Evolutionary conservation across 495 filamentous ascomycete species (phyloP).

Genomic region (Aspergillus wentii): DNA sequence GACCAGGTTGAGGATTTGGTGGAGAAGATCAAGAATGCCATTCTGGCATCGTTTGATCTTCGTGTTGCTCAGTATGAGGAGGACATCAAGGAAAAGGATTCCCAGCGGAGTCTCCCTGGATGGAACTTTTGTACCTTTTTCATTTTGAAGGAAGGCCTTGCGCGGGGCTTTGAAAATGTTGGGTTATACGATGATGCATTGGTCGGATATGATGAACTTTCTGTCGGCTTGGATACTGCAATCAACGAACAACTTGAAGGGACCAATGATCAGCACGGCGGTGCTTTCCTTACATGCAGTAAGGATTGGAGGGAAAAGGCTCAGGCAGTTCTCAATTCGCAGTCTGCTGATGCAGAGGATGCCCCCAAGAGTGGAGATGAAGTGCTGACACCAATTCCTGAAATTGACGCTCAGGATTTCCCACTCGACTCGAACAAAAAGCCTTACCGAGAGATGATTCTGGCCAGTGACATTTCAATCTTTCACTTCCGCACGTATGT

Average conservation of each 20-base stretch:
- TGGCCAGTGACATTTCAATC: constrained; percentile 93
- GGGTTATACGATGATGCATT: constrained; percentile 94
- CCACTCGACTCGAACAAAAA: constrained; percentile 73
- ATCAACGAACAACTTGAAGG: constrained; percentile 65
- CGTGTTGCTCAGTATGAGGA: constrained; percentile 94
- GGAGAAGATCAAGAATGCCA: constrained; percentile 78
- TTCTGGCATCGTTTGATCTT: constrained; percentile 84
- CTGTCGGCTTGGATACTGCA: constrained; percentile 75
- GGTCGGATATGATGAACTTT: constrained; percentile 87
- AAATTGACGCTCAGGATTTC: constrained; percentile 31
- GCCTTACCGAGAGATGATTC: constrained; percentile 84
- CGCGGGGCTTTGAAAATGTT: constrained; percentile 90
- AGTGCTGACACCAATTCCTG: constrained; percentile 14
- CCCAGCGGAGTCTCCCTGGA: constrained; percentile 80
- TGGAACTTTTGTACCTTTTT: constrained; percentile 99
- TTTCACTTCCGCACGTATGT: constrained; percentile 96
- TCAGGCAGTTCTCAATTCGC: constrained; percentile 37
- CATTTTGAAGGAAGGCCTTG: constrained; percentile 91
- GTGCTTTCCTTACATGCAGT: constrained; percentile 61
- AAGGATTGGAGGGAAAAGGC: constrained; percentile 62
- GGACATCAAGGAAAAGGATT: constrained; percentile 90
- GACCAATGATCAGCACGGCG: constrained; percentile 55
- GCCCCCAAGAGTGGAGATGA: constrained; percentile 8
- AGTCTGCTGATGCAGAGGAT: constrained; percentile 1
- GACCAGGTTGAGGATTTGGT: constrained; percentile 81